A percentile compares a stretch with the other conserved stretches of the same genome.
phyloP scores from a whole-genome alignment of 2,329 filamentous ascomycete genomes.

The Colletotrichum eleusines region DNA sequence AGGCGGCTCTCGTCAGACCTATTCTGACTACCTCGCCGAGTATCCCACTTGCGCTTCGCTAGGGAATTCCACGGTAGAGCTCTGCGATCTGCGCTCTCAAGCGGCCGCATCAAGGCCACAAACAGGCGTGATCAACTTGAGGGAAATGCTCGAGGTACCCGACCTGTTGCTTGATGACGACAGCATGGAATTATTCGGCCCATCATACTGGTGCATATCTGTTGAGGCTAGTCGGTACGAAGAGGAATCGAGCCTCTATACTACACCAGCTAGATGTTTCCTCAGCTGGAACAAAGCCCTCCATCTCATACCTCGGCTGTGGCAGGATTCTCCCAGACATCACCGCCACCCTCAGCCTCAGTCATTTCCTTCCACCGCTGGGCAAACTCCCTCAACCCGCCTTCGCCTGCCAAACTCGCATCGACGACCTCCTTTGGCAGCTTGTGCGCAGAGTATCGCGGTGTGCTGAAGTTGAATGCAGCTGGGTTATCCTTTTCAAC shows the following conservation, averaged over 20 bases:
- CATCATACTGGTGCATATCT: not conserved
- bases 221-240: not conserved
- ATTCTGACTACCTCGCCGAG: not conserved
- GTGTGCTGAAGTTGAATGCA: constrained; percentile 85
- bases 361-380: constrained; percentile 77
- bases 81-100: not conserved
- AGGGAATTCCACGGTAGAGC: not conserved
- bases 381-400: constrained; percentile 84
- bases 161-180: not conserved
- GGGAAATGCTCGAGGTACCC: not conserved
- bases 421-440: constrained; percentile 92
- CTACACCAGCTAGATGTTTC: not conserved
- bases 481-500: constrained; percentile 88
- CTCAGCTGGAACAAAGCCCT: not conserved
- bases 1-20: not conserved
- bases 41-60: not conserved
- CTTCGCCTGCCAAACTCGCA: constrained; percentile 74
- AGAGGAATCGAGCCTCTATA: no score
- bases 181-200: not conserved
- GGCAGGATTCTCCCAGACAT: constrained; percentile 53
- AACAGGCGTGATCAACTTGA: not conserved
- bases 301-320: not conserved
- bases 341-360: constrained; percentile 53
- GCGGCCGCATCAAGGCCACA: not conserved
- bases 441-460: constrained; percentile 95